A percentile compares a stretch with the other conserved stretches of the same genome.
Conservation (phyloP, 164 flowering plant genomes). For the Nymphaea colorata region DNA sequence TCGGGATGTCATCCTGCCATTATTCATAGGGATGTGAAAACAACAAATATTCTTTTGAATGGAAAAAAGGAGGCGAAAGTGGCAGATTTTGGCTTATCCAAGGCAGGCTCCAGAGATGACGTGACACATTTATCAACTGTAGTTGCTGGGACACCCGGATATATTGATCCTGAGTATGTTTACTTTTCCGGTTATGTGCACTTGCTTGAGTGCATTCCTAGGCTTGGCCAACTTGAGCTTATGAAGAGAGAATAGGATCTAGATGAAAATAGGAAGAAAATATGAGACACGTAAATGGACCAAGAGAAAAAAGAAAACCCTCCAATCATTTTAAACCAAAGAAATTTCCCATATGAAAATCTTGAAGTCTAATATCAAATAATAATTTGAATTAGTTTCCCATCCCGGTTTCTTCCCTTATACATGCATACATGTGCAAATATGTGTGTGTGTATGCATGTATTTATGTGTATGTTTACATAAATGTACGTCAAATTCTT, state of each 20-base stretch:
- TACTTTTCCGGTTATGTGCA: neutral
- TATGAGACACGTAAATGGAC: neutral
- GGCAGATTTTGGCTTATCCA: slow-evolving; percentile 47
- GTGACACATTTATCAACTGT: slow-evolving; percentile 18
- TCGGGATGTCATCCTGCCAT: slow-evolving; percentile 4
- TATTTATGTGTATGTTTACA: neutral
- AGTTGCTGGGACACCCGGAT: slow-evolving; percentile 39
- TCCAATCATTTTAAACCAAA: neutral
- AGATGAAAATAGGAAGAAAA: neutral
- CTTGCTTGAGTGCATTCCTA: neutral
- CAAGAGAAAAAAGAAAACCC: neutral
- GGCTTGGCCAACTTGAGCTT: too few relatives aligned
- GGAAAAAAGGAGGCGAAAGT: slow-evolving; percentile 32
- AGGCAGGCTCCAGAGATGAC: slow-evolving; percentile 17
- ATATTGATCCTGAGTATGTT: slow-evolving; percentile 53
- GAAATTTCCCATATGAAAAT: neutral
- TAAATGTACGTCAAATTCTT: neutral
- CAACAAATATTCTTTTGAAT: slow-evolving; percentile 32
- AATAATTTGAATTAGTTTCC: too few relatives aligned
- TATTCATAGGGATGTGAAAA: slow-evolving; percentile 42
- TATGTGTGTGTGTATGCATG: too few relatives aligned
- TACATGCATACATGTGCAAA: too few relatives aligned
- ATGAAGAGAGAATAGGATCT: too few relatives aligned
- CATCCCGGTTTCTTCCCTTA: too few relatives aligned
- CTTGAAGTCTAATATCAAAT: too few relatives aligned